A percentile compares a stretch with the other conserved stretches of the same genome.
phyloP scores from a whole-genome alignment of 1,139 yeast genomes.

The Pichiaceae sp. region DNA sequence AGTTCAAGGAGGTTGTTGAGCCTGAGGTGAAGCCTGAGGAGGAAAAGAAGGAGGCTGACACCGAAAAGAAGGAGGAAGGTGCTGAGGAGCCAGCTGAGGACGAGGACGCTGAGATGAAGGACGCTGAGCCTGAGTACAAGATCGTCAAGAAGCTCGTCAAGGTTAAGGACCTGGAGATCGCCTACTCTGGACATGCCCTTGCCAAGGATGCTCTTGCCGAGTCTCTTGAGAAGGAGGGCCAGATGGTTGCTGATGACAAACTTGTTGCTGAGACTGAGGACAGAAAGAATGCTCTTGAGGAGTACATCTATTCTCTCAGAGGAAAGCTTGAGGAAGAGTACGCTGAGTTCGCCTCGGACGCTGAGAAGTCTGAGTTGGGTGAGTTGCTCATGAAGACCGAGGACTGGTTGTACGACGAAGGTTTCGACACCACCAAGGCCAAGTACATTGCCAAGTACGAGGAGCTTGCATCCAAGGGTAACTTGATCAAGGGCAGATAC shows the following conservation, averaged over 20 bases:
- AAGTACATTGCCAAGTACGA: conserved; percentile 97
- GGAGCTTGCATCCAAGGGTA: conserved; percentile 91
- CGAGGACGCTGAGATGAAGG: conserved; percentile 35
- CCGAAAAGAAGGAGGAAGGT: conserved; percentile 42
- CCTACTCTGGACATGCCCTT: conserved; percentile 58
- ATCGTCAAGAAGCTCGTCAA: conserved; percentile 91
- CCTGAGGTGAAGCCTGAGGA: conserved; percentile 31
- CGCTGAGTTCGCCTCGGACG: conserved; percentile 80
- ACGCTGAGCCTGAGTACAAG: conserved; percentile 71
- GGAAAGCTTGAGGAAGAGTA: conserved; percentile 94
- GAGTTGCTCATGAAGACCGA: conserved; percentile 78
- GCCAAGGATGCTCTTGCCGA: conserved; percentile 48
- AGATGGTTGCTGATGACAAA: conserved; percentile 84
- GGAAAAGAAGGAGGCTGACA: conserved; percentile 60
- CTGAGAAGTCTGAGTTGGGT: conserved; percentile 74
- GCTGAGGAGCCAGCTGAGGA: conserved; percentile 28
- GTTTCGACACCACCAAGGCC: conserved; percentile 94
- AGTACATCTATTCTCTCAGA: conserved; percentile 95
- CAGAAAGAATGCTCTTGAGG: conserved; percentile 96
- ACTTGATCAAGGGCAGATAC: conserved; percentile 92
- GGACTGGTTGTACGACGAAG: conserved; percentile 98
- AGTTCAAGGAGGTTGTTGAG: conserved; percentile 76
- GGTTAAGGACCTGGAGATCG: conserved; percentile 67
- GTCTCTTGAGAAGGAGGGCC: conserved; percentile 73
- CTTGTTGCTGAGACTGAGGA: conserved; percentile 98